Percentiles rank a stretch among this genome's conserved stretches.
phyloP scores from a whole-genome alignment of 192 early-diverging fungal genomes.

The Coemansia sp. region DNA sequence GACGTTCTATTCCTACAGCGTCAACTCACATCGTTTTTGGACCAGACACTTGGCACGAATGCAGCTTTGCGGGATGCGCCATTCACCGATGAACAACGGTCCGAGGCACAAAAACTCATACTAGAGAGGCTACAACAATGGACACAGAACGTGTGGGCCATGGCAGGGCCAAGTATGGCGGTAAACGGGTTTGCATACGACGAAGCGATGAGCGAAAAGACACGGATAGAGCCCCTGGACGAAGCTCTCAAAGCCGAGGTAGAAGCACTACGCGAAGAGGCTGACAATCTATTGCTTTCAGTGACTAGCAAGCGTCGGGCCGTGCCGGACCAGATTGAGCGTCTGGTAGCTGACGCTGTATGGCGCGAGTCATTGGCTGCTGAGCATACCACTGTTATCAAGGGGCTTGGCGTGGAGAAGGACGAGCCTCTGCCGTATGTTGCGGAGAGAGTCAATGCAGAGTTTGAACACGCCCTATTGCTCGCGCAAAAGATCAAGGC shows the following conservation, averaged over 20 bases:
- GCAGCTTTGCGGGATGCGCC: constrained; percentile 36
- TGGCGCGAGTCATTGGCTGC: constrained; percentile 47
- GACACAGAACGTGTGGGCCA: constrained; percentile 37
- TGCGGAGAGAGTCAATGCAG: constrained; percentile 40
- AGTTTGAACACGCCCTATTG: constrained; percentile 27
- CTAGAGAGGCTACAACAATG: constrained; percentile 26
- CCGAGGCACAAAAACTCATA: constrained; percentile 31
- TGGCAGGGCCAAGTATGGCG: constrained; percentile 45
- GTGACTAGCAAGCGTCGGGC: constrained; percentile 39
- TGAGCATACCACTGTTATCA: constrained; percentile 35
- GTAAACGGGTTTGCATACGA: constrained; percentile 50
- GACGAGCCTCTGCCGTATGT: constrained; percentile 32
- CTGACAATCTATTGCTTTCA: constrained; percentile 36
- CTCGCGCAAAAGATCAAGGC: constrained; percentile 20
- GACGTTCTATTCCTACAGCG: constrained; percentile 48
- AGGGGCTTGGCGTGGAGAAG: constrained; percentile 2
- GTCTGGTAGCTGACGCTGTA: constrained; percentile 34
- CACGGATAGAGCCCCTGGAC: constrained; percentile 43
- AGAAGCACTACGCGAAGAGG: constrained; percentile 40
- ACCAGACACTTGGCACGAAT: constrained; percentile 26
- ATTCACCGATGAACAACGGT: constrained; percentile 35
- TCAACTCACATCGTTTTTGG: constrained; percentile 37
- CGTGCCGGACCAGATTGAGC: constrained; percentile 50
- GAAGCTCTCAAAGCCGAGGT: constrained; percentile 45
- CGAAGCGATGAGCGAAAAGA: constrained; percentile 46